A percentile compares a stretch with the other conserved stretches of the same genome.
Conservation (phyloP, 208 protist genomes). For the Blechomonas ayalai region DNA sequence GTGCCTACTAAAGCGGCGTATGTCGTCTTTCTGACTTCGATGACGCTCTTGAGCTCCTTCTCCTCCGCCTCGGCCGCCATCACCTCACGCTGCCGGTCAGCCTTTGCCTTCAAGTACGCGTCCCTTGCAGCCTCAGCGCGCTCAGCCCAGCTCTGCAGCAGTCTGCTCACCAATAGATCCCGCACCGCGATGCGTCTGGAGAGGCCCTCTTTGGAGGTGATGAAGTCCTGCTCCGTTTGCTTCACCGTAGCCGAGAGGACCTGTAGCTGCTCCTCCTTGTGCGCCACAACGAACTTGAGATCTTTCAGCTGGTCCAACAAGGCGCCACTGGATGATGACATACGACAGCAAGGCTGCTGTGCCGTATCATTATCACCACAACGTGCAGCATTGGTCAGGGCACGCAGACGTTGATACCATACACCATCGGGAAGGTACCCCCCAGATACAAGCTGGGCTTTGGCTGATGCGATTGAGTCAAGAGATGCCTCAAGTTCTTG, state of each 20-base stretch:
- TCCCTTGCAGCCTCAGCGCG: conserved; percentile 11
- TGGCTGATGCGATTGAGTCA: too few relatives aligned
- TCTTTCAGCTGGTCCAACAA: conserved; percentile 13
- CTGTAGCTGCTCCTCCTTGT: conserved; percentile 17
- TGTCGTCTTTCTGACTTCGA: too few relatives aligned
- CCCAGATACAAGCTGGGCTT: too few relatives aligned
- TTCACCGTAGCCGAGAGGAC: conserved; percentile 12
- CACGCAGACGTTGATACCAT: too few relatives aligned
- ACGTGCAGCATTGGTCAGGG: too few relatives aligned
- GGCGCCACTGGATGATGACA: background rate
- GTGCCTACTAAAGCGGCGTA: too few relatives aligned
- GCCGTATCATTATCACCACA: too few relatives aligned
- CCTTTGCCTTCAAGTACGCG: conserved; percentile 25
- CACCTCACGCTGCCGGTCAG: conserved; percentile 7
- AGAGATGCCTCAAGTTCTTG: too few relatives aligned
- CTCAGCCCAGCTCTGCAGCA: conserved; percentile 31
- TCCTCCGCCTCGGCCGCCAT: conserved; percentile 12
- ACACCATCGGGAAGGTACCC: too few relatives aligned
- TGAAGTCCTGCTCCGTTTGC: conserved; percentile 14
- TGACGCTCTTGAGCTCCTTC: too few relatives aligned
- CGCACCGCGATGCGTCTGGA: conserved; percentile 25
- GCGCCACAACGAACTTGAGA: conserved; percentile 18
- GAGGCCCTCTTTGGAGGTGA: conserved; percentile 9
- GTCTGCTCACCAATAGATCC: conserved; percentile 18
- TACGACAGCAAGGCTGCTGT: too few relatives aligned